Conservation (phyloP, 371 early-diverging fungal genomes). For the Syncephalastrum monosporum region DNA sequence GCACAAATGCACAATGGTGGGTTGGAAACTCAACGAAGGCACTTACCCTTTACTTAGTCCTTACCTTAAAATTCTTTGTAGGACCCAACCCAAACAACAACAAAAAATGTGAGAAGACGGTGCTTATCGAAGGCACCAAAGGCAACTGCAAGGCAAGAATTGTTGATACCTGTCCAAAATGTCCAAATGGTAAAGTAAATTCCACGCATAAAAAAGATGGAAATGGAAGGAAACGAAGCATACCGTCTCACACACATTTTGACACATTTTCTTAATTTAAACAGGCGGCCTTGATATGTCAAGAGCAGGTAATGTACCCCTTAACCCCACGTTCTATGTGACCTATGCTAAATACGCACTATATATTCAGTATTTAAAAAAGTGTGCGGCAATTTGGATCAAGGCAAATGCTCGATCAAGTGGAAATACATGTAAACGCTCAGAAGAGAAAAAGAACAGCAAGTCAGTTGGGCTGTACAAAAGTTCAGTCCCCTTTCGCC, state of each 20-base stretch:
- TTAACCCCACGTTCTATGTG: no score
- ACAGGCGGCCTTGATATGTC: conserved; percentile 41
- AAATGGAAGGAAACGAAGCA: not conserved
- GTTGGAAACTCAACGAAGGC: not conserved
- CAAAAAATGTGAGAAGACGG: conserved; percentile 29
- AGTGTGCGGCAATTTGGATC: conserved; percentile 23
- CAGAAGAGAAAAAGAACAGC: conserved; percentile 3
- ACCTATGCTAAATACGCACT: not conserved
- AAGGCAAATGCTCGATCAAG: conserved; percentile 18
- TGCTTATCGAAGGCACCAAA: conserved; percentile 24
- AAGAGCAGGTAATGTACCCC: conserved; percentile 24
- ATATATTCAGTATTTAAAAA: conserved; percentile 18
- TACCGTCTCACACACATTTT: not conserved
- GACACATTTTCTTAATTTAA: conserved; percentile 4
- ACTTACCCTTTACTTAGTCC: not conserved
- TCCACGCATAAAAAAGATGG: no score
- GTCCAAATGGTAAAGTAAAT: conserved; percentile 28
- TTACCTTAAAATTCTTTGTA: conserved; percentile 6
- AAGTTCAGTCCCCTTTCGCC: conserved; percentile 1
- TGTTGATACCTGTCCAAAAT: conserved; percentile 40
- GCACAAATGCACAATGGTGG: conserved; percentile 43
- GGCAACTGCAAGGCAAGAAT: conserved; percentile 30
- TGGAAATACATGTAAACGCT: conserved; percentile 21
- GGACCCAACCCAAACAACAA: conserved; percentile 42
- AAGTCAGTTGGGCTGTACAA: not conserved